A percentile compares a stretch with the other conserved stretches of the same genome.
Evolutionary conservation across 202 grass and related monocot genomes (phyloP).

Genomic region (Zizania palustris): DNA sequence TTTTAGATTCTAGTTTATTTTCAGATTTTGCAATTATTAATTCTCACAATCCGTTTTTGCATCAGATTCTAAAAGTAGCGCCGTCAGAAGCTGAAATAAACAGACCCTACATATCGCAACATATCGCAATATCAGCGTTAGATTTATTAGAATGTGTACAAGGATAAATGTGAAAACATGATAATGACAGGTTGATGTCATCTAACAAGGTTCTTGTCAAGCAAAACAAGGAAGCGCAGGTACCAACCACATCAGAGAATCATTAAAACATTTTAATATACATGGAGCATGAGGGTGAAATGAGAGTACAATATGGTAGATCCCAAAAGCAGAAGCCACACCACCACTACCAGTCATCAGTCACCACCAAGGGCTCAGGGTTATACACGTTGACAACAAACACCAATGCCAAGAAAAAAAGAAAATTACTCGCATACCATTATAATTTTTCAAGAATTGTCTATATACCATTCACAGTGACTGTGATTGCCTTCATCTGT

Average conservation of each 20-base stretch:
- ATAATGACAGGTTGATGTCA: background rate
- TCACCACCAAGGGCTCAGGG: background rate
- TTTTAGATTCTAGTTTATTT: too few species aligned
- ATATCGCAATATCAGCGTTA: background rate
- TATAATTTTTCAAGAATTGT: too few species aligned
- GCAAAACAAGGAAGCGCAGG: background rate
- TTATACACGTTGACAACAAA: constrained; percentile 8
- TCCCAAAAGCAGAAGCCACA: constrained; percentile 10
- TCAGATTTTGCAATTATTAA: too few species aligned
- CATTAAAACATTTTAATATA: constrained; percentile 29
- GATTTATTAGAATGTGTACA: background rate
- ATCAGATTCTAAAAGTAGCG: too few species aligned
- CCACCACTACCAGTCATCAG: background rate
- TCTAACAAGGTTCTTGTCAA: too few species aligned
- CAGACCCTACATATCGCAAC: too few species aligned
- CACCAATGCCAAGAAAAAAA: constrained; percentile 33
- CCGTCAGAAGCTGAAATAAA: too few species aligned
- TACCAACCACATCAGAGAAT: constrained; percentile 3
- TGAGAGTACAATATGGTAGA: constrained; percentile 27
- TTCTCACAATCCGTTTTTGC: too few species aligned
- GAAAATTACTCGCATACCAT: too few species aligned
- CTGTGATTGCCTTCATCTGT: too few species aligned
- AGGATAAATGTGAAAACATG: background rate
- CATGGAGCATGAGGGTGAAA: constrained; percentile 21
- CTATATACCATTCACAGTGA: too few species aligned